These are phyloP conservation scores for Ophiostoma tasmaniense DNA, from an alignment of 2,329 filamentous ascomycete genomes.

Conservation along the genomic window DNA sequence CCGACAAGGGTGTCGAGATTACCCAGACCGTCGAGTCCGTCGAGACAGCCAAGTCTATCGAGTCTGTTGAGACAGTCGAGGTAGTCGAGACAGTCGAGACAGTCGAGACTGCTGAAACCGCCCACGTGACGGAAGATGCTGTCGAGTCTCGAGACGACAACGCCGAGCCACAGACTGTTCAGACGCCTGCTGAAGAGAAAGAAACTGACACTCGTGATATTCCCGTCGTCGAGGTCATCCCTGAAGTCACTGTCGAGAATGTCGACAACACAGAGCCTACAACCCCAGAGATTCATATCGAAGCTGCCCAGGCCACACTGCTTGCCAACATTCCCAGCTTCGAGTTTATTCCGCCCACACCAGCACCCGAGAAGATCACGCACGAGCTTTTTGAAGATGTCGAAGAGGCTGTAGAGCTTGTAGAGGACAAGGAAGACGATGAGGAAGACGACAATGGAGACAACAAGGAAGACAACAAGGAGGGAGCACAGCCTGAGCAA, in stretches of 20 bases:
- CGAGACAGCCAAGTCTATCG: background rate
- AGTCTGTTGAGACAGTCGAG: background rate
- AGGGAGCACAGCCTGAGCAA: background rate
- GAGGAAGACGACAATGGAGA: no score
- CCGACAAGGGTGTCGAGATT: background rate
- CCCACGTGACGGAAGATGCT: background rate
- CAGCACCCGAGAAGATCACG: background rate
- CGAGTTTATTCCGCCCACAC: background rate
- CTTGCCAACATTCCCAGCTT: slow-evolving; percentile 2
- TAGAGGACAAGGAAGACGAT: no score
- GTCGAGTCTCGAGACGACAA: background rate
- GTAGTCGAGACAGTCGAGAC: background rate
- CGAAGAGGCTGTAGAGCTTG: background rate
- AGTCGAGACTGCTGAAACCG: background rate
- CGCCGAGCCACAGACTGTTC: background rate
- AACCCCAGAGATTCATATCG: background rate
- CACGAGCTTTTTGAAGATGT: background rate
- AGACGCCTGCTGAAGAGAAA: background rate
- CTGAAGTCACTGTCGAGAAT: background rate
- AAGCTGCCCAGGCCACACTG: background rate
- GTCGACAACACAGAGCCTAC: background rate
- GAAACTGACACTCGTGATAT: background rate
- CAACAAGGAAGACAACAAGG: background rate
- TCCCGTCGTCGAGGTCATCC: background rate
- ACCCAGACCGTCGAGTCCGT: background rate